A percentile compares a stretch with the other conserved stretches of the same genome.
phyloP scores from a whole-genome alignment of 345 rosid genomes.

The Populus simonii region DNA sequence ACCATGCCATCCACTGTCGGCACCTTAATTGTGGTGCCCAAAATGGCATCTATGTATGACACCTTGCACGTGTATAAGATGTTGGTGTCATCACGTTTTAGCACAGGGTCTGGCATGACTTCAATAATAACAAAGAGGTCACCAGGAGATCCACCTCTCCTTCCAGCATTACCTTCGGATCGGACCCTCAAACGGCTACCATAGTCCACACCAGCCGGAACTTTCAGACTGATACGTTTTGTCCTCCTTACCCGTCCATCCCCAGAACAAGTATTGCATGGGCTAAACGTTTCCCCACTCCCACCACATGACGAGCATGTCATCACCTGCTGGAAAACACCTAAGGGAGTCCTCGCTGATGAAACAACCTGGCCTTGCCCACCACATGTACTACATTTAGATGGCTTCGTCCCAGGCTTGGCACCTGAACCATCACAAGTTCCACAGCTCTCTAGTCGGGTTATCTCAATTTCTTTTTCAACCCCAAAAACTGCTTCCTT shows the following conservation, averaged over 20 bases:
- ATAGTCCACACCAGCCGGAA: slow-evolving; percentile 92
- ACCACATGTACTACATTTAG: slow-evolving; percentile 80
- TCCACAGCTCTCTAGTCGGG: slow-evolving; percentile 78
- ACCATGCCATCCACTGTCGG: slow-evolving; percentile 94
- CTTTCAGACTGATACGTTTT: slow-evolving; percentile 85
- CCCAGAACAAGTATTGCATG: slow-evolving; percentile 80
- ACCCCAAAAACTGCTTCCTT: slow-evolving; percentile 94
- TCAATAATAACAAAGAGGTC: slow-evolving; percentile 86
- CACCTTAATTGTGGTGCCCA: slow-evolving; percentile 83
- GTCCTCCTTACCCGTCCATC: slow-evolving; percentile 88
- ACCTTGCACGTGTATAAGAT: slow-evolving; percentile 84
- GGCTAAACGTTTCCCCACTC: slow-evolving; percentile 69
- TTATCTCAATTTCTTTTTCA: slow-evolving; percentile 91
- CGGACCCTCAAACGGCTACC: slow-evolving; percentile 94
- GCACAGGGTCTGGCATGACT: slow-evolving; percentile 76
- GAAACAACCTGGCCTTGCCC: slow-evolving; percentile 98
- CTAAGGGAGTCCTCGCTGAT: slow-evolving; percentile 86
- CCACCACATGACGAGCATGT: slow-evolving; percentile 84
- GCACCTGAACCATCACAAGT: slow-evolving; percentile 94
- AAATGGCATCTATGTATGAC: slow-evolving; percentile 81
- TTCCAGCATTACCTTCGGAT: slow-evolving; percentile 93
- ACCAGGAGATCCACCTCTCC: slow-evolving; percentile 86
- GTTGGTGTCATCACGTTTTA: slow-evolving; percentile 83
- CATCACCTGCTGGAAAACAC: slow-evolving; percentile 98
- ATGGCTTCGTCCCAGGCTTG: slow-evolving; percentile 75